These are phyloP conservation scores for Microsporum ferrugineum DNA, from an alignment of 2,329 filamentous ascomycete genomes.

Conservation along the genomic window DNA sequence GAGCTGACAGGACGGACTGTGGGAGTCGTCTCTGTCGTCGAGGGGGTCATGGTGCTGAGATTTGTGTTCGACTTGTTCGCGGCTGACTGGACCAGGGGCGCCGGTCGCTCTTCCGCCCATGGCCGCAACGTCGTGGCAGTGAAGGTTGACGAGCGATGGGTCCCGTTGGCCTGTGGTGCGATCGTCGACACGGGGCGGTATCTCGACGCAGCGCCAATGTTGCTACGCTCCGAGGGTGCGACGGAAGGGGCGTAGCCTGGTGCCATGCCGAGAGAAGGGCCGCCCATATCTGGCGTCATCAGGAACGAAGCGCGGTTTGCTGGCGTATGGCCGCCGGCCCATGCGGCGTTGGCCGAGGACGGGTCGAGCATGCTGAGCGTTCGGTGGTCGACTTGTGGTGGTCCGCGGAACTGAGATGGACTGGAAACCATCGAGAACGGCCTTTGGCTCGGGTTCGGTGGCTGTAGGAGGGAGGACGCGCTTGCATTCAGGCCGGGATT, in stretches of 20 bases:
- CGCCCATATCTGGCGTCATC: constrained; percentile 20
- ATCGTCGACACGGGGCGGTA: constrained; percentile 79
- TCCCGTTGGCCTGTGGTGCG: constrained; percentile 21
- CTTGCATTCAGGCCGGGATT: constrained; percentile 21
- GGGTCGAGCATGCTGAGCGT: constrained; percentile 80
- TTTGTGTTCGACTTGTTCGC: constrained; percentile 20
- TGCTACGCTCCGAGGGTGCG: constrained; percentile 90
- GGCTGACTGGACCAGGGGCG: constrained; percentile 17
- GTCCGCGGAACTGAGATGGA: constrained; percentile 12
- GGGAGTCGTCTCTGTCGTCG: constrained; percentile 17
- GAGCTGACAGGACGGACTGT: constrained; percentile 23
- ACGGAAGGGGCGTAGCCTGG: constrained; percentile 72
- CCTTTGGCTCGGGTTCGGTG: constrained; percentile 26
- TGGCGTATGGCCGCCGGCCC: constrained; percentile 23
- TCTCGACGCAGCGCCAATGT: constrained; percentile 74
- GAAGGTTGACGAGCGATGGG: constrained; percentile 23
- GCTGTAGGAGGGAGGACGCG: constrained; percentile 15
- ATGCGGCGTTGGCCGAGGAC: constrained; percentile 25
- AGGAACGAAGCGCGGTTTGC: constrained; percentile 26
- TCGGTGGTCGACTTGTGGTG: constrained; percentile 39
- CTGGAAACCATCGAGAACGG: constrained; percentile 40
- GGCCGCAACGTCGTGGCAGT: constrained; percentile 25
- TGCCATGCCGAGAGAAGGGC: constrained; percentile 10
- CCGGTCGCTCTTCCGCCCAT: constrained; percentile 21
- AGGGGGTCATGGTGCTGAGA: constrained; percentile 11